Base-by-base conservation (phyloP, 129 eudicot species). In the Helichrysum umbraculigerum region DNA sequence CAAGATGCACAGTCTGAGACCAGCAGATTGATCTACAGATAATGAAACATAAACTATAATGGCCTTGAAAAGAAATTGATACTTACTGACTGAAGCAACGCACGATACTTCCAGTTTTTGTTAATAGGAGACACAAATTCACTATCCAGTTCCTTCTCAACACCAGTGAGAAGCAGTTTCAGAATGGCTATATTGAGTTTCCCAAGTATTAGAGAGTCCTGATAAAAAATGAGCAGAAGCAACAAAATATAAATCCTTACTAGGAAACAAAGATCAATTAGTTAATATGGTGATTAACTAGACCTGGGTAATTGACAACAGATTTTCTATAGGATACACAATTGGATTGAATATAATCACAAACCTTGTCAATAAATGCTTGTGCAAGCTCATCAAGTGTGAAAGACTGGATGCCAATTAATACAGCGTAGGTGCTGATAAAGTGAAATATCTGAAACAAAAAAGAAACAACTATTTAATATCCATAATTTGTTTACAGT, bases 141-240 rank as follows among this genome's bases (percentile, higher is more conserved):
- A 74, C 78, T 81, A 52, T 71, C 85, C 17, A 91, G 76, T 85
- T 94, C 97, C 78, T 54, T 78, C 58, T 91, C 90, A 76, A 89
- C 71, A 80, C 93, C 96, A 35, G 87, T 84, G 25, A 94, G 79
- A 82, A 94, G 97, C 78, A 87, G 79, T 32, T 75, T 71, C 75
- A 94, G 83, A 69, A 94, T 84, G 70, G 92, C 78, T 58, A 89
- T 66, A 73, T 91, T 92, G 78, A 87, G 73, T 83, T 83, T 86
- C 20, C 99, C 96, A 81, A 94, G 86, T 79, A 94, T 83, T 76
- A 83, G 59, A 20, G 99, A 89, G 67, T 89, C 96, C 99, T 94
- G 79, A 77, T 71, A 79, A 64, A 47, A 14, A 76, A 79, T 37
- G 57, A 76, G 50, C 44, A 42, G 54, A 71, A 65, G 29, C 51